Percentiles rank a stretch among this genome's conserved stretches.
phyloP scores from a whole-genome alignment of 495 filamentous ascomycete genomes.

The Talaromyces borbonicus region DNA sequence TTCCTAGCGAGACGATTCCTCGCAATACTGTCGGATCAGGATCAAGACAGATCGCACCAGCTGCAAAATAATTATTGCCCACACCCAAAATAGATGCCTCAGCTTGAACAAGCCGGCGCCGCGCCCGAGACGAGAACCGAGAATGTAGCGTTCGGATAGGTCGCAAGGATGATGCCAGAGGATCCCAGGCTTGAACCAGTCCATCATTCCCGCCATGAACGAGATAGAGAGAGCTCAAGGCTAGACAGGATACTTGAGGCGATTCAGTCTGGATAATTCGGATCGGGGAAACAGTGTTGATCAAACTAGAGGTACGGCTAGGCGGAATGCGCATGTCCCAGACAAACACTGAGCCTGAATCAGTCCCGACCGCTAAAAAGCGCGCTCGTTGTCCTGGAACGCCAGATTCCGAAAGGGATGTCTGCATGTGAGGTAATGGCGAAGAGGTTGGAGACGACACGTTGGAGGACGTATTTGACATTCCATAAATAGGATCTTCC shows the following conservation, averaged over 20 bases:
- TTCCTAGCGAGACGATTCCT: constrained; percentile 83
- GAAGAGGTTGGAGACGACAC: constrained; percentile 49
- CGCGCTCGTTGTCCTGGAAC: constrained; percentile 80
- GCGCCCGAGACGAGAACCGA: constrained; percentile 71
- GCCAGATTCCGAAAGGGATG: constrained; percentile 30
- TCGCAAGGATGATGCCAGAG: constrained; percentile 65
- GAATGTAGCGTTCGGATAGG: constrained; percentile 87
- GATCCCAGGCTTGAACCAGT: constrained; percentile 95
- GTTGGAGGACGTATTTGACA: constrained; percentile 43
- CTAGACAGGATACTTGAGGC: constrained; percentile 77
- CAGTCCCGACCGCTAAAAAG: constrained; percentile 72
- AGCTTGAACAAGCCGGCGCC: constrained; percentile 62
- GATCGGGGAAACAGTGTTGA: constrained; percentile 52
- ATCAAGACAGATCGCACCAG: constrained; percentile 75
- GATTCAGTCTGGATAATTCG: constrained; percentile 86
- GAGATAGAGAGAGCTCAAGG: constrained; percentile 74
- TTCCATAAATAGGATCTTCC: constrained; percentile 63
- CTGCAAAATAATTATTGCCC: constrained; percentile 71
- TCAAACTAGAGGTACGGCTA: constrained; percentile 36
- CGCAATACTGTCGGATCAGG: constrained; percentile 82
- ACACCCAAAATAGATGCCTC: constrained; percentile 55
- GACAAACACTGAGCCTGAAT: constrained; percentile 62
- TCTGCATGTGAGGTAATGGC: constrained; percentile 42
- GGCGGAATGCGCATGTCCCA: constrained; percentile 73
- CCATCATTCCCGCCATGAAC: constrained; percentile 93